Base-by-base conservation (phyloP, 768 basidiomycete genomes). In the Trametes coccinea region DNA sequence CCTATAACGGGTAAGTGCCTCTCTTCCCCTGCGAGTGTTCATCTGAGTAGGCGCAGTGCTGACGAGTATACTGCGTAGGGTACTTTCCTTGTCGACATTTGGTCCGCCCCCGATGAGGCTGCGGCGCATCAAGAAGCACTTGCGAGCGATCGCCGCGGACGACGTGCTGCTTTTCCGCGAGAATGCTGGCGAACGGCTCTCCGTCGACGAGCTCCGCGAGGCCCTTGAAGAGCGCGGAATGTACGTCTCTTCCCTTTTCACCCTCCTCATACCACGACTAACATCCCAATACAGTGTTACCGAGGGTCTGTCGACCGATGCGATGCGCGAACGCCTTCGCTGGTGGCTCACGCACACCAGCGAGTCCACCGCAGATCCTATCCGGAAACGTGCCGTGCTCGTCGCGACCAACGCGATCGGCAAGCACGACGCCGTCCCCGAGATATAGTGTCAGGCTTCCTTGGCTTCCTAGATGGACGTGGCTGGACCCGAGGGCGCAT, bases 171-270 rank as follows among this genome's bases (percentile, higher is more conserved):
- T 93, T 44, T 66, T 77, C 13, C 77, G 76, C 39, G 87, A 88
- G 66, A 76, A 75, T 33, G 66, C 74, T 34, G 76, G 77, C 2
- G 71, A 74, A 27, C 67, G 71, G 34, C 71, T 94, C 47, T 82
- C 83, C 2, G 69, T 76, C 17, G 75, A 77, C 3, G 88, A 88
- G 64, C 75, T 92, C 5, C 75, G 79, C 31, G 83, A 89, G 57
- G 87, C 89, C 3, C 78, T 93, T 13, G 77, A 82, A 60, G 91
- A 92, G 71, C 86, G 92, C 61, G 92, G 89, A 67, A 79, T 92
- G 92, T 93, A 70, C 70, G 89, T 79, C 16, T 14, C n/a, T 29
- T 2, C 2, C 30, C 14, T 16, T 22, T 31, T 31, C 14, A 27
- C 48, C 27, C 11, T 22, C 22, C 22, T 22, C 22, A 22, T 22